These are phyloP conservation scores for Myrmaecium sp. DNA, from an alignment of 2,329 filamentous ascomycete genomes.

Conservation along the genomic window DNA sequence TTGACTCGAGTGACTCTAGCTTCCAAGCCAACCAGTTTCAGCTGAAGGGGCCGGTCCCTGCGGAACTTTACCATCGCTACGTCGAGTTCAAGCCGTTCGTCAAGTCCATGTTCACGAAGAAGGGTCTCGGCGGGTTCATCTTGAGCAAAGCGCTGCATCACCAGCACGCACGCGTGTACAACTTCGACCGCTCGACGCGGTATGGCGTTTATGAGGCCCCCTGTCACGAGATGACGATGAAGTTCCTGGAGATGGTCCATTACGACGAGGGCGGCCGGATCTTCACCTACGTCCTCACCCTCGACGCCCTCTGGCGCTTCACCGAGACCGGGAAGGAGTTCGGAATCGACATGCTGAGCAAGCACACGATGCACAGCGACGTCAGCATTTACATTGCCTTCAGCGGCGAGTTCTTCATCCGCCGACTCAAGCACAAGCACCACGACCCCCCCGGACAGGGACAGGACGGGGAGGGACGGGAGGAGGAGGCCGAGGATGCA, in stretches of 20 bases:
- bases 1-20: constrained; percentile 25
- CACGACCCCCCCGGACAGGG: constrained; percentile 18
- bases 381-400: constrained; percentile 83
- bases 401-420: constrained; percentile 83
- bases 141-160: constrained; percentile 77
- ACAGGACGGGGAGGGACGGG: constrained; percentile 6
- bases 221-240: constrained; percentile 51
- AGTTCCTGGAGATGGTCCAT: constrained; percentile 75
- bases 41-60: constrained; percentile 64
- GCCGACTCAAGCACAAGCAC: constrained; percentile 41
- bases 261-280: constrained; percentile 73
- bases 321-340: constrained; percentile 95
- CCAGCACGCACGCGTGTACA: constrained; percentile 79
- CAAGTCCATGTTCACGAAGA: constrained; percentile 68
- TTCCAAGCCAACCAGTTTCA: constrained; percentile 92
- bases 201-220: constrained; percentile 52
- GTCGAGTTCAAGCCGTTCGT: constrained; percentile 89
- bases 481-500: neutral
- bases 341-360: constrained; percentile 79
- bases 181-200: constrained; percentile 61
- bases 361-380: constrained; percentile 94
- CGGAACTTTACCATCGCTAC: constrained; percentile 72
- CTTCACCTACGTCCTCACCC: constrained; percentile 81
- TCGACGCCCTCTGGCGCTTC: constrained; percentile 76
- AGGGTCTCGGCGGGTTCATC: constrained; percentile 61